Base-by-base conservation (phyloP, 306 rosid genomes). In the Quercus suber region DNA sequence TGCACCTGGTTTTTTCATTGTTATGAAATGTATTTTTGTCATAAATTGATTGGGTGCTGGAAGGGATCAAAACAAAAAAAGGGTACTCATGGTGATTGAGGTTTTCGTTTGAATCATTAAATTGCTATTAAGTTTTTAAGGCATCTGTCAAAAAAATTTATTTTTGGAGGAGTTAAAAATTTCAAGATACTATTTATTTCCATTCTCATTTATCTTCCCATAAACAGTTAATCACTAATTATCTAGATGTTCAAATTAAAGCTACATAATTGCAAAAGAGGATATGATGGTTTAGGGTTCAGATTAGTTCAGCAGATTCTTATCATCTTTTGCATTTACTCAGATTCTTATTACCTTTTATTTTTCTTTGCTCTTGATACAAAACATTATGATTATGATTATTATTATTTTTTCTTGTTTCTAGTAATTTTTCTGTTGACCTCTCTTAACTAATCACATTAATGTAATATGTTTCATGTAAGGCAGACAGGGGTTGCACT, bases 401-500 rank as follows among this genome's bases (percentile, higher is more conserved):
- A 19, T 19, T 18, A 67, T 68, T 19, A 19, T 18, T 65, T 5
- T 28, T 64, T 64, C 70, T 30, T 17, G 18, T 19, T 17, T 13
- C 43, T 17, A 6, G 20, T 2, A 14, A 28, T 63, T 3, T 35
- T 27, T 28, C 30, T 28, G 6, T 23, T 41, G 60, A 31, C n/a
- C 21, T 68, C 19, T 61, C 43, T 56, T 64, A 51, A 60, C 45
- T 21, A 11, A 76, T 51, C 74, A 60, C 49, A 63, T 79, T 23
- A 70, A 64, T 37, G 43, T 76, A 12, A 77, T 80, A 11, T 84
- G 77, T 67, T 84, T 30, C 55, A 27, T 88, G 87, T 80, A 75
- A 86, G 74, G 78, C 88, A 93, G 97, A 93, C 97, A 23, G 97
- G 97, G 70, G 97, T 93, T 84, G 97, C 97, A 56, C 96, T 93